A percentile compares a stretch with the other conserved stretches of the same genome.
Conservation (phyloP, 306 rosid genomes). For the Quercus alba region DNA sequence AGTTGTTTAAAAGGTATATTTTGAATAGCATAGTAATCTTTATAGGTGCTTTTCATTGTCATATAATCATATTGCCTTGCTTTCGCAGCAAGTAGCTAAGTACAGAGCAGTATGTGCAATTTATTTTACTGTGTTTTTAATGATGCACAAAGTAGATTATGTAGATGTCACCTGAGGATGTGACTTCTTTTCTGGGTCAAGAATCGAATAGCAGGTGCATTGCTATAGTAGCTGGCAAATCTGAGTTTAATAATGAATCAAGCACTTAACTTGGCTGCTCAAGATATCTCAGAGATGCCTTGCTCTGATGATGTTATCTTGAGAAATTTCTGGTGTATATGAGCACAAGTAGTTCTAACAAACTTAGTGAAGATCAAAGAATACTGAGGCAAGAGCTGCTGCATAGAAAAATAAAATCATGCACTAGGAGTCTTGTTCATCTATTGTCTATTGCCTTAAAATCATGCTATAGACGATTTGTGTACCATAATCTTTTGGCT, state of each 20-base stretch:
- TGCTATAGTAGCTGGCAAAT: slow-evolving; percentile 5
- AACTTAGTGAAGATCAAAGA: neutral
- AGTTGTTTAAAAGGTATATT: slow-evolving; percentile 82
- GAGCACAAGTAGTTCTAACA: neutral
- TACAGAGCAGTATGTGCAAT: slow-evolving; percentile 8
- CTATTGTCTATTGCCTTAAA: neutral
- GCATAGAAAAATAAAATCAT: slow-evolving; percentile 2
- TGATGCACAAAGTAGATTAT: neutral
- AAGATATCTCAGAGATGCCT: slow-evolving; percentile 3
- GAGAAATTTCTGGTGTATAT: neutral
- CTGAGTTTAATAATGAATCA: slow-evolving; percentile 6
- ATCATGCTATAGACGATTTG: neutral
- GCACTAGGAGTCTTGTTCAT: neutral
- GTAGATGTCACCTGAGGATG: neutral
- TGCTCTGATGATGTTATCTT: slow-evolving; percentile 8
- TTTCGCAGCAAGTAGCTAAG: neutral
- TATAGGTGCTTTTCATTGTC: neutral
- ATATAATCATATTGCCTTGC: neutral
- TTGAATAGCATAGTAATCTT: neutral
- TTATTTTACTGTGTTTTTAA: neutral
- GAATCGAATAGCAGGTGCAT: slow-evolving; percentile 1
- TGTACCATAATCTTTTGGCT: neutral
- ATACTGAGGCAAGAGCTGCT: neutral
- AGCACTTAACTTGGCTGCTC: slow-evolving; percentile 12
- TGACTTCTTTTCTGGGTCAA: slow-evolving; percentile 12